Conservation (phyloP, 805 yeast species). For the Ogataea philodendri region DNA sequence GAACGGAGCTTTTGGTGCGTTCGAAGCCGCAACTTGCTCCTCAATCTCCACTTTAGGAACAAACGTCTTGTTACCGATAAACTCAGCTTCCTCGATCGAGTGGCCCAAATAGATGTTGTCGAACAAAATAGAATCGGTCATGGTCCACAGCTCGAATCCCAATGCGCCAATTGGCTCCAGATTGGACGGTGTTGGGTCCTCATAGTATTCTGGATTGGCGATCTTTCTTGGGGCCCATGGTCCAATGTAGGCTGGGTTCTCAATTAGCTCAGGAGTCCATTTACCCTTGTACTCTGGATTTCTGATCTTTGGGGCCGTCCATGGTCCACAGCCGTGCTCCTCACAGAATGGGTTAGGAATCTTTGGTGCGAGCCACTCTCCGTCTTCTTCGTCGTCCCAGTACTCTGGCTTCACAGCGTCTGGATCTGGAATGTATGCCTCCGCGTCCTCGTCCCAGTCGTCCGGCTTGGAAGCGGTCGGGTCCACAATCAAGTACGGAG, state of each 20-base stretch:
- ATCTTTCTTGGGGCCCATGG: slow-evolving; percentile 68
- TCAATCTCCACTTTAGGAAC: slow-evolving; percentile 53
- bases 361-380: slow-evolving; percentile 74
- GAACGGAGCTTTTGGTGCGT: slow-evolving; percentile 41
- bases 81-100: slow-evolving; percentile 79
- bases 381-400: slow-evolving; percentile 92
- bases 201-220: slow-evolving; percentile 67
- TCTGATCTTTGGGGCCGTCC: slow-evolving; percentile 64
- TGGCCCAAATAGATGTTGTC: slow-evolving; percentile 87
- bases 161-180: slow-evolving; percentile 71
- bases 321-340: slow-evolving; percentile 73
- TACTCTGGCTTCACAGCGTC: slow-evolving; percentile 62
- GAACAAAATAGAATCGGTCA: slow-evolving; percentile 71
- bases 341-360: slow-evolving; percentile 74
- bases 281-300: slow-evolving; percentile 76
- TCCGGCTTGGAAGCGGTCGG: slow-evolving; percentile 67
- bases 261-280: slow-evolving; percentile 67
- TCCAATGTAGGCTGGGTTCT: slow-evolving; percentile 78
- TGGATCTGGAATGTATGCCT: slow-evolving; percentile 64
- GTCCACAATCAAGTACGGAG: slow-evolving; percentile 63
- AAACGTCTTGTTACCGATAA: slow-evolving; percentile 75
- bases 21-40: slow-evolving; percentile 39
- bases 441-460: slow-evolving; percentile 72
- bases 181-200: slow-evolving; percentile 56
- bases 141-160: slow-evolving; percentile 89